Conservation (phyloP, 2,329 filamentous ascomycete species). For the Colletotrichum lentis region DNA sequence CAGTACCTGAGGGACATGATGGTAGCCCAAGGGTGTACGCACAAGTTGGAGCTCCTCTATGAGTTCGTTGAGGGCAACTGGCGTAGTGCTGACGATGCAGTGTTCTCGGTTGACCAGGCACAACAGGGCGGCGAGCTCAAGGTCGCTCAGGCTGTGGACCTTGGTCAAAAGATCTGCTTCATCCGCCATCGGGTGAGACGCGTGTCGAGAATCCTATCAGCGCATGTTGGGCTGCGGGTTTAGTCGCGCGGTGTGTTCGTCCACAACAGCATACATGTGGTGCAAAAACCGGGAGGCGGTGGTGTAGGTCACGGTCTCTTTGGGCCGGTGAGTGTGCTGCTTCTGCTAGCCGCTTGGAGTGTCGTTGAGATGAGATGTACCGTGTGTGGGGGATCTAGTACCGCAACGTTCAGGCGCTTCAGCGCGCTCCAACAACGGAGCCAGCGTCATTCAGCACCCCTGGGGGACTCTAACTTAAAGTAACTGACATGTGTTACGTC, state of each 20-base stretch:
- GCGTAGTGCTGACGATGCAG: conserved; percentile 82
- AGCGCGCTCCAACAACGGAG: neutral
- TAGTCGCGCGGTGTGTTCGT: conserved; percentile 24
- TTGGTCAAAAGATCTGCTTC: conserved; percentile 67
- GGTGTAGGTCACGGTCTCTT: conserved; percentile 2
- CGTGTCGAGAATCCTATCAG: conserved; percentile 28
- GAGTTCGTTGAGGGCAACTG: conserved; percentile 70
- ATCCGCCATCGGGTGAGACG: conserved; percentile 59
- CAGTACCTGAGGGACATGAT: neutral
- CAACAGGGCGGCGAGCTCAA: conserved; percentile 86
- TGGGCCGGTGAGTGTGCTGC: neutral
- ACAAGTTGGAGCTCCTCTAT: conserved; percentile 78
- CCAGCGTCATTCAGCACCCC: conserved; percentile 8
- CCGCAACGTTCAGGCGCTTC: conserved; percentile 3
- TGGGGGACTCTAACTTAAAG: conserved; percentile 7
- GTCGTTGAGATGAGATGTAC: conserved; percentile 18
- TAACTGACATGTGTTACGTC: conserved; percentile 24
- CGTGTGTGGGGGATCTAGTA: conserved; percentile 11
- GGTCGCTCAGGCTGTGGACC: conserved; percentile 81
- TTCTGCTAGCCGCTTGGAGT: conserved; percentile 11
- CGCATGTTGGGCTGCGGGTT: conserved; percentile 28
- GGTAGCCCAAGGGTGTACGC: conserved; percentile 34
- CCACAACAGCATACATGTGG: conserved; percentile 18
- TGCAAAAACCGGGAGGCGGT: conserved; percentile 6
- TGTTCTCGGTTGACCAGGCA: conserved; percentile 85